phyloP scores from a whole-genome alignment of 139 green algal genomes.

The Chlorella sp. region DNA sequence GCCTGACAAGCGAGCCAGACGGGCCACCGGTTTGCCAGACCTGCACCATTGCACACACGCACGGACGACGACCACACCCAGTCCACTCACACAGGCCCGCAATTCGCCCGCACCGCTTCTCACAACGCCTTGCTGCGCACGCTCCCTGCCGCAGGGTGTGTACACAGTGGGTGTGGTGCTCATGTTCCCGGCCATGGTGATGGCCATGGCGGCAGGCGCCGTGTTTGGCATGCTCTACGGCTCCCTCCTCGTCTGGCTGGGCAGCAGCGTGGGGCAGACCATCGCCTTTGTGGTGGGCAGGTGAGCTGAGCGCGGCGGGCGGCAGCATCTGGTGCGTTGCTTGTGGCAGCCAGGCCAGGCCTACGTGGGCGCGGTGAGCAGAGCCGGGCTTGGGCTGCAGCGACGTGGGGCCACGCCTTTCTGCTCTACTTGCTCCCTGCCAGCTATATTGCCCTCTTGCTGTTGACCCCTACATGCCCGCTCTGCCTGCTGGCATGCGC shows the following conservation, averaged over 20 bases:
- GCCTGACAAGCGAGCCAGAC: too few species aligned
- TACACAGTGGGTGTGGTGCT: slow-evolving; percentile 59
- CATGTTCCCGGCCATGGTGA: slow-evolving; percentile 62
- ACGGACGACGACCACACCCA: too few species aligned
- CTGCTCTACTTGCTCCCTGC: not conserved
- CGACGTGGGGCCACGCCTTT: not conserved
- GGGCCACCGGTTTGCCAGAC: too few species aligned
- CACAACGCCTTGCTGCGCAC: too few species aligned
- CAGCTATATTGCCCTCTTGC: not conserved
- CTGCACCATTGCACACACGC: too few species aligned
- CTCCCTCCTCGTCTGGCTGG: slow-evolving; percentile 57
- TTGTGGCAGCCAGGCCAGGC: not conserved
- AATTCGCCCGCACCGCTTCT: too few species aligned
- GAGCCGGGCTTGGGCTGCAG: not conserved
- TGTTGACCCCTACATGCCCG: not conserved
- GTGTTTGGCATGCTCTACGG: slow-evolving; percentile 60
- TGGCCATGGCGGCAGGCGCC: slow-evolving; percentile 62
- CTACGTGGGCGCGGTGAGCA: not conserved
- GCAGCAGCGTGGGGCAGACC: slow-evolving; percentile 53
- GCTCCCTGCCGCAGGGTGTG: slow-evolving; percentile 29
- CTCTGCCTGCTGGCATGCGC: not conserved
- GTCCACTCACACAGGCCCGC: too few species aligned
- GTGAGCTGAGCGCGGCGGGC: not conserved
- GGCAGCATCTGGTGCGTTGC: not conserved
- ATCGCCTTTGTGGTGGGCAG: slow-evolving; percentile 62